Percentiles rank a stretch among this genome's conserved stretches.
Conservation (phyloP, 257 asterid genomes). For the Jacaranda copaia region DNA sequence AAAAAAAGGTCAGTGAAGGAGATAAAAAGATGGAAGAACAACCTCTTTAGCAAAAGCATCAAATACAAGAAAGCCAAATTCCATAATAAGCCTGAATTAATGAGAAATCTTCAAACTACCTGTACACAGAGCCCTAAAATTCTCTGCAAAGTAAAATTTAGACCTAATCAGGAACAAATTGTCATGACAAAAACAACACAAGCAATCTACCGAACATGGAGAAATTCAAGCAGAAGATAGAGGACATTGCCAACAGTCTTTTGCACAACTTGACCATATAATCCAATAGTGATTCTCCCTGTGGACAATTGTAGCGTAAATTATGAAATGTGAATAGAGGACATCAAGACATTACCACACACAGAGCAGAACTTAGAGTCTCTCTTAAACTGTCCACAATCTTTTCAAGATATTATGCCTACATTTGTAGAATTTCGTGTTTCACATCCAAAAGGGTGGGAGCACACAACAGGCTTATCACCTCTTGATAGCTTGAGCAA, state of each 20-base stretch:
- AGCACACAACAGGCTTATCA: neutral
- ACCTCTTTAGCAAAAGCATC: slow-evolving; percentile 9
- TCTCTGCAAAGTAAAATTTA: slow-evolving; percentile 65
- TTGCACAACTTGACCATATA: slow-evolving; percentile 89
- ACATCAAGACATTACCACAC: neutral
- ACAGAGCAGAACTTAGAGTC: neutral
- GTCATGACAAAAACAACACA: neutral
- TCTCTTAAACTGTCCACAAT: neutral
- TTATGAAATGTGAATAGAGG: slow-evolving; percentile 16
- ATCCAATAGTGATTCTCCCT: slow-evolving; percentile 93
- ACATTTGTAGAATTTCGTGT: neutral
- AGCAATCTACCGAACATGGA: slow-evolving; percentile 11
- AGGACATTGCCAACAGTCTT: slow-evolving; percentile 79
- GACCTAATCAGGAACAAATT: slow-evolving; percentile 31
- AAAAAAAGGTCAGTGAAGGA: slow-evolving; percentile 12
- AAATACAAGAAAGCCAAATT: slow-evolving; percentile 5
- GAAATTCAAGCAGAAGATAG: slow-evolving; percentile 29
- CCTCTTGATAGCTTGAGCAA: too few relatives aligned
- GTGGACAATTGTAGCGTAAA: slow-evolving; percentile 40
- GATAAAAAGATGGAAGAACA: slow-evolving; percentile 22
- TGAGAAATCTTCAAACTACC: slow-evolving; percentile 55
- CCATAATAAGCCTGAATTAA: neutral
- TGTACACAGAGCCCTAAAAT: slow-evolving; percentile 96
- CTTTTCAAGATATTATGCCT: neutral
- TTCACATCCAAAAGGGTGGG: slow-evolving; percentile 8